Percentiles rank a stretch among this genome's conserved stretches.
Conservation (phyloP, 2,329 filamentous ascomycete species). For the Neospermospora avenae region DNA sequence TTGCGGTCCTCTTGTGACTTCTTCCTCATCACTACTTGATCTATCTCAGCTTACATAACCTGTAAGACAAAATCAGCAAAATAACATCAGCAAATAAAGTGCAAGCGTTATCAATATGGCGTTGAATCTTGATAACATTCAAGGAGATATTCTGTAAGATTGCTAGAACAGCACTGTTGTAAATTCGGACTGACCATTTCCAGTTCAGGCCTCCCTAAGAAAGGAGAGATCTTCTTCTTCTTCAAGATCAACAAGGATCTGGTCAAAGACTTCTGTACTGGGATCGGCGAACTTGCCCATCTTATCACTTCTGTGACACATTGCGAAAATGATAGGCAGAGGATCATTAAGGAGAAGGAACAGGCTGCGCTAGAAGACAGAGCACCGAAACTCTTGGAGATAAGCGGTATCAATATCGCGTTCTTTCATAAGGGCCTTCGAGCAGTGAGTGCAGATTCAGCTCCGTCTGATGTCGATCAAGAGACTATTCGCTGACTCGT, state of each 20-base stretch:
- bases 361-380: neutral
- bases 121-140: slow-evolving; percentile 1
- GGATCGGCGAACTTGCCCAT: neutral
- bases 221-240: slow-evolving; percentile 7
- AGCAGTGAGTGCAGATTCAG: neutral
- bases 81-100: neutral
- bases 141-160: neutral
- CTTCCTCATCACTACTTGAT: neutral
- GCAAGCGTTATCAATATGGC: neutral
- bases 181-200: neutral
- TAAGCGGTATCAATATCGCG: slow-evolving; percentile 11
- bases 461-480: neutral
- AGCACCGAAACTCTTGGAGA: neutral
- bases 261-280: neutral
- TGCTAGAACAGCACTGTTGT: neutral
- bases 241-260: neutral
- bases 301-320: neutral
- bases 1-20: neutral
- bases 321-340: neutral
- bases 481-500: neutral
- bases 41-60: neutral
- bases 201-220: slow-evolving; percentile 3
- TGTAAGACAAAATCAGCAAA: neutral
- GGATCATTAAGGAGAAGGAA: slow-evolving; percentile 3
- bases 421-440: slow-evolving; percentile 9